phyloP scores from a whole-genome alignment of 1,284 basidiomycete genomes.

The Trametes polyzona region DNA sequence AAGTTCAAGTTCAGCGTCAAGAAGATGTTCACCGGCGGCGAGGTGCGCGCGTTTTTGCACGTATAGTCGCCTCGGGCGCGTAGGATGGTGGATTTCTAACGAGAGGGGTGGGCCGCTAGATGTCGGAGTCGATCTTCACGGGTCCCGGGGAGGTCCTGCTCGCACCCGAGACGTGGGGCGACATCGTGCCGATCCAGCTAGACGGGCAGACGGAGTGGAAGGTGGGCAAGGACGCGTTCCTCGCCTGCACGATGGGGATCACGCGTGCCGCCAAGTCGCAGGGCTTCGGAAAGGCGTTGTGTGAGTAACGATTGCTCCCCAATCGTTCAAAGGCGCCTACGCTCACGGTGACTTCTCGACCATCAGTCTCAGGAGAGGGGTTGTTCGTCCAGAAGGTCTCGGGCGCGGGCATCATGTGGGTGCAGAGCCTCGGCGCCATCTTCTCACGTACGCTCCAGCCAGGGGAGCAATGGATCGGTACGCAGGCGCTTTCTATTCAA shows the following conservation, averaged over 20 bases:
- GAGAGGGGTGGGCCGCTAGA: conserved; percentile 10
- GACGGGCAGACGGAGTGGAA: conserved; percentile 35
- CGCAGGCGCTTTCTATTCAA: too few relatives aligned
- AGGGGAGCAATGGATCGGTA: conserved; percentile 40
- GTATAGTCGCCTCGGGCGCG: not conserved
- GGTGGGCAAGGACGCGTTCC: conserved; percentile 38
- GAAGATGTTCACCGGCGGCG: conserved; percentile 35
- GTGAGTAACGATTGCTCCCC: conserved; percentile 25
- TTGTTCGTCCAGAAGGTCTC: conserved; percentile 34
- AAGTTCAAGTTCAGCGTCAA: conserved; percentile 38
- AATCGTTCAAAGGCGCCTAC: too few relatives aligned
- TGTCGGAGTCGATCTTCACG: conserved; percentile 35
- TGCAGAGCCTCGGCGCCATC: conserved; percentile 38
- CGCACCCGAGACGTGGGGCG: conserved; percentile 40
- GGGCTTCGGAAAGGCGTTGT: conserved; percentile 36
- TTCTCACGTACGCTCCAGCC: conserved; percentile 33
- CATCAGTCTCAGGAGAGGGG: conserved; percentile 41
- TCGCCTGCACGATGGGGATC: conserved; percentile 35
- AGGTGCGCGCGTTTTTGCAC: conserved; percentile 23
- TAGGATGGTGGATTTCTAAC: not conserved
- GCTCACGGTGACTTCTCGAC: too few relatives aligned
- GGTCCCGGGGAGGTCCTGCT: conserved; percentile 39
- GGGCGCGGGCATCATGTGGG: conserved; percentile 37
- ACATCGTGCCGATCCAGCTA: conserved; percentile 36
- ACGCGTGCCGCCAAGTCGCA: conserved; percentile 33